These are phyloP conservation scores for Coemansia interrupta DNA, from an alignment of 192 early-diverging fungal species.

Conservation along the genomic window DNA sequence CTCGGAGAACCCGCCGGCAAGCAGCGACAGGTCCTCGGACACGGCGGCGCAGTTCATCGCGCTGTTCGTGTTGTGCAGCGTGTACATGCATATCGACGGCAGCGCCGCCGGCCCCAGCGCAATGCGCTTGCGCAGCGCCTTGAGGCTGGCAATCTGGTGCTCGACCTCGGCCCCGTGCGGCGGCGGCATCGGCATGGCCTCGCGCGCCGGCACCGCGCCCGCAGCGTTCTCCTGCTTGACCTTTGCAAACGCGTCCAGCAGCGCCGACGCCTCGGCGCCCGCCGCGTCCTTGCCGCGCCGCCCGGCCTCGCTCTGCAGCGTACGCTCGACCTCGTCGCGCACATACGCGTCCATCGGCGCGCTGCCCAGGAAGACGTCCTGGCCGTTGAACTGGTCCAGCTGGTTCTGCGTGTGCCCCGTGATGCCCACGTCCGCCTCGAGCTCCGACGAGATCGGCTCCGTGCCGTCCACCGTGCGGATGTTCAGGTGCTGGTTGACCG, in stretches of 20 bases:
- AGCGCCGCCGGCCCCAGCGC: conserved; percentile 62
- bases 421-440: conserved; percentile 67
- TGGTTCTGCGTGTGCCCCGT: conserved; percentile 67
- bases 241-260: conserved; percentile 58
- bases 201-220: conserved; percentile 56
- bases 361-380: conserved; percentile 70
- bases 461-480: conserved; percentile 57
- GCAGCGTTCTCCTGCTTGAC: conserved; percentile 61
- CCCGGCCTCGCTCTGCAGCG: conserved; percentile 65
- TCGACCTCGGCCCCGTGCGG: conserved; percentile 71
- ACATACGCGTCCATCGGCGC: conserved; percentile 69
- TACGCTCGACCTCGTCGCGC: conserved; percentile 77
- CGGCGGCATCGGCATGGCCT: conserved; percentile 39
- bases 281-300: conserved; percentile 25
- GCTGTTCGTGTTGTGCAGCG: conserved; percentile 90
- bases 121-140: conserved; percentile 73
- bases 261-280: conserved; percentile 27
- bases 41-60: conserved; percentile 79
- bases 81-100: conserved; percentile 91
- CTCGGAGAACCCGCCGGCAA: conserved; percentile 91
- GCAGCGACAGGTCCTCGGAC: conserved; percentile 73
- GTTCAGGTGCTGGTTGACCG: conserved; percentile 88
- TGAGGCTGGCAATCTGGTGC: conserved; percentile 71
- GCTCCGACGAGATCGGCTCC: conserved; percentile 30
- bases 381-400: conserved; percentile 77